A percentile compares a stretch with the other conserved stretches of the same genome.
Conservation (phyloP, 257 asterid species). For the Marsdenia floribunda region DNA sequence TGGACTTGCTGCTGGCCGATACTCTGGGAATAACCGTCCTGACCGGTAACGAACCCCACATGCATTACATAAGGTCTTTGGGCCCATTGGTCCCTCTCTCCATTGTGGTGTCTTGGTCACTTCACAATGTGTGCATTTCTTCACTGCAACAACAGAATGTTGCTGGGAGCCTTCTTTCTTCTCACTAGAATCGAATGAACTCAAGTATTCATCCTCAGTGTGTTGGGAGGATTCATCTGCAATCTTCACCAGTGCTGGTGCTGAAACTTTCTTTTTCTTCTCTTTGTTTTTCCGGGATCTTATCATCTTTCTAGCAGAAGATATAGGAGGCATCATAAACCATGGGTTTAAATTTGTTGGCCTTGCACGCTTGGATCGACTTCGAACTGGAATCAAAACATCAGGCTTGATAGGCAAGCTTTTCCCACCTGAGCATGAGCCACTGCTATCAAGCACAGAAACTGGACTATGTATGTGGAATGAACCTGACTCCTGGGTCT, state of each 20-base stretch:
- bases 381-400: constrained; percentile 38
- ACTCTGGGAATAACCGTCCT: constrained; percentile 73
- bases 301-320: constrained; percentile 25
- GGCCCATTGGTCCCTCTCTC: constrained; percentile 91
- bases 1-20: constrained; percentile 87
- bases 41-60: constrained; percentile 87
- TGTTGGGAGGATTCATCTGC: constrained; percentile 2
- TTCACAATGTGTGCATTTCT: constrained; percentile 73
- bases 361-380: constrained; percentile 62
- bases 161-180: constrained; percentile 11
- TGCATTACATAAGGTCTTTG: constrained; percentile 83
- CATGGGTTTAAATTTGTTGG: constrained; percentile 50
- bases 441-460: constrained; percentile 66
- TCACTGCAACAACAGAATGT: constrained; percentile 12
- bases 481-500: constrained; percentile 29
- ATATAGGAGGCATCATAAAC: constrained; percentile 36
- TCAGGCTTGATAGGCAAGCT: constrained; percentile 31
- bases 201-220: constrained; percentile 8
- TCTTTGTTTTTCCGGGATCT: constrained; percentile 30
- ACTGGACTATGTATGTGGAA: constrained; percentile 67
- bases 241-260: constrained; percentile 2
- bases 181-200: neutral
- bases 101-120: constrained; percentile 83
- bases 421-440: constrained; percentile 42
- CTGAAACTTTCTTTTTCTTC: constrained; percentile 29